Base-by-base conservation (phyloP, 306 rosid genomes). In the Lotus japonicus region DNA sequence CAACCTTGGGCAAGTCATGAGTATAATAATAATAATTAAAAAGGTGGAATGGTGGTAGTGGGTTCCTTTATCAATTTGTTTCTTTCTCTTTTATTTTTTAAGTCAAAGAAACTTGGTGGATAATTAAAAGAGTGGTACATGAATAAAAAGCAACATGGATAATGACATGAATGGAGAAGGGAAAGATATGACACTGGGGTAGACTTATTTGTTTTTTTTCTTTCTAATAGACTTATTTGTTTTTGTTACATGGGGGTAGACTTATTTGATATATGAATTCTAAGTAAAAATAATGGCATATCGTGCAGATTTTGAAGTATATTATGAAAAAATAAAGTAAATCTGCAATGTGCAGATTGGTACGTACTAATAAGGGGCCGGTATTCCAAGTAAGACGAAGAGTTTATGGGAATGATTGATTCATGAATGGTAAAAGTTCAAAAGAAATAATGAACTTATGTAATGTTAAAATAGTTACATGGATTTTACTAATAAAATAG, bases 1-100 rank as follows among this genome's bases (percentile, higher is more conserved):
- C 80, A 68, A 79, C 78, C 79, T 79, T 79, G 68, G 80, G 82
- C 66, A 76, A 77, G 70, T 62, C 68, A 72, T 77, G 48, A 62
- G 0, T 56, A 77, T 68, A 77, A 68, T 69, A 56, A 77, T 57
- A 50, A 31, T 31, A n/a, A n/a, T 5, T 5, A n/a, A 23, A 74
- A 74, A 64, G 52, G 11, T 15, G 64, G 70, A 60, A 49, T 26
- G 49, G 73, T 5, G 70, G 53, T 72, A 74, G 81, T 76, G 77
- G 79, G 65, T 57, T 68, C 75, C 77, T 68, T 41, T 76, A 76
- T 76, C 69, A 81, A 72, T 62, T 81, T 80, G 16, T 66, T 72
- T 68, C 46, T 64, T 72, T 72, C 50, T 72, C 73, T 65, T 18
- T 57, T 38, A 10, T 6, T 17, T 64, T 63, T 65, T 41, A 39